Base-by-base conservation (phyloP, 2,329 filamentous ascomycete species). In the Paracamarosporium sp. region DNA sequence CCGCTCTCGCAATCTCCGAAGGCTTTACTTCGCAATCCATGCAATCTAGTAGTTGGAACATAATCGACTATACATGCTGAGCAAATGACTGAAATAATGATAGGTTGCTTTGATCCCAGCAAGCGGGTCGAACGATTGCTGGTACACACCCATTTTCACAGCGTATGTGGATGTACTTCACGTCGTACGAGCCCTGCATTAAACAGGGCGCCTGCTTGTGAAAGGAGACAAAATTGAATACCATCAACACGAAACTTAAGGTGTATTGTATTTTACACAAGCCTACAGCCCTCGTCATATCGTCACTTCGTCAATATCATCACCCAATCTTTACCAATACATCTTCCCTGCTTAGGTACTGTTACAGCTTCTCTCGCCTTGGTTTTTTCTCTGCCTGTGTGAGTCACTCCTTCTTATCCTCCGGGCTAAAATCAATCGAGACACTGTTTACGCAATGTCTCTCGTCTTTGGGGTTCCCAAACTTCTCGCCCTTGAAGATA, bases 371-470 rank as follows among this genome's bases (percentile, higher is more conserved):
- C 27, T 38, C 41, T 22, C 22, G 9, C 20, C 35, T 54, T 20
- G 5, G 20, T 24, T 8, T 20, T 33, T 40, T 17, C 20, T 36
- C 43, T 12, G 9, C 43, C 12, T 44, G 17, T 27, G 30, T 31
- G 20, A 62, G 61, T 68, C 66, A 71, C 27, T 66, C 59, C 41
- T 63, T 63, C 33, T 81, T 79, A 55, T 91, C 89, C 61, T 91
- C 89, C 47, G 91, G 83, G 1, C 83, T 85, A 73, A 99, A 98
- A 68, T 88, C 95, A 78, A 98, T 81, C 74, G 91, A 96, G 52
- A 98, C 80, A 71, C 92, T 95, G 75, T 98, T 99, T 57, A 99
- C 95, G 73, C 95, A 99, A 81, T 99, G 95, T 60, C 95, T 85
- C 86, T 99, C 95, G 76, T 99, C 90, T 20, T 93, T 98, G 5